Evolutionary conservation across 495 filamentous ascomycete species (phyloP).

Genomic region (Xylaria grammica): DNA sequence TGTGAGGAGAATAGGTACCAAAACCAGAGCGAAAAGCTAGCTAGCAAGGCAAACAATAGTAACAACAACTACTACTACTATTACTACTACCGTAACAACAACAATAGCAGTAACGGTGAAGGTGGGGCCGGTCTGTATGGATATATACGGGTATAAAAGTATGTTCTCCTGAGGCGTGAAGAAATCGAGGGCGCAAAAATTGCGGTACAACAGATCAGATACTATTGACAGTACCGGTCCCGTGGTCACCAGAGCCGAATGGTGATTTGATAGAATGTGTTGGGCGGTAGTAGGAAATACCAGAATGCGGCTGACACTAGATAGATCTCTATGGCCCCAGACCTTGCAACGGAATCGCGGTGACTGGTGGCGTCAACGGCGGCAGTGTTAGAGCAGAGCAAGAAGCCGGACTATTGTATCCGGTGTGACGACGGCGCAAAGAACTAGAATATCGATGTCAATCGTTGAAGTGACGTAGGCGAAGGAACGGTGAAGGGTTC

Average conservation of each 20-base stretch:
- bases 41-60: constrained; percentile 1
- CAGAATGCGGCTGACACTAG: constrained; percentile 22
- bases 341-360: background rate
- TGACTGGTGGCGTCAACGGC: constrained; percentile 9
- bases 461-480: constrained; percentile 12
- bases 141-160: background rate
- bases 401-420: constrained; percentile 1
- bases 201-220: constrained; percentile 22
- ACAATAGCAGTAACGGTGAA: constrained; percentile 8
- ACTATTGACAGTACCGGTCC: constrained; percentile 5
- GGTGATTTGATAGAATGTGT: constrained; percentile 11
- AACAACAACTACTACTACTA: background rate
- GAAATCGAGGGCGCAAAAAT: background rate
- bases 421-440: constrained; percentile 20
- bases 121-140: constrained; percentile 30
- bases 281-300: background rate
- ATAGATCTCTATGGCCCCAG: constrained; percentile 1
- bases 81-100: no score
- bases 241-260: constrained; percentile 14
- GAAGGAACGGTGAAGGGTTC: constrained; percentile 11
- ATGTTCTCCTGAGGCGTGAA: background rate
- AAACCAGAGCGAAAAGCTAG: background rate
- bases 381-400: background rate
- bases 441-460: constrained; percentile 7
- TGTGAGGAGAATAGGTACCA: constrained; percentile 19